phyloP scores from a whole-genome alignment of 2,329 filamentous ascomycete genomes.

The Nemania abortiva region DNA sequence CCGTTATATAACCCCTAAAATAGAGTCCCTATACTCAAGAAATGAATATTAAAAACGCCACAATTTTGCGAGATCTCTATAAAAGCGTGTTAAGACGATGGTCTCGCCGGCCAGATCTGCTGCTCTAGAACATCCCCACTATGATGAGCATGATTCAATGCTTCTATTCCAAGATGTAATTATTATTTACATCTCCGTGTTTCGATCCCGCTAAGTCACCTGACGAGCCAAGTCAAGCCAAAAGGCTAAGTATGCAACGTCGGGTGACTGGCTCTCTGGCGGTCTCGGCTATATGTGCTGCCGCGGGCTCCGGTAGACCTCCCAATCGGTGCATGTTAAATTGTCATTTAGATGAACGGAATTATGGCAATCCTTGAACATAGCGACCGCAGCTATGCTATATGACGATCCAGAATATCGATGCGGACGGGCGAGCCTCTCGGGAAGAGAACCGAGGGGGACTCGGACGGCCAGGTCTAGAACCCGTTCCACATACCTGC shows the following conservation, averaged over 20 bases:
- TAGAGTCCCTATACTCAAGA: not conserved
- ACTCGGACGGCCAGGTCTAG: slow-evolving; percentile 12
- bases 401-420: slow-evolving; percentile 18
- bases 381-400: slow-evolving; percentile 13
- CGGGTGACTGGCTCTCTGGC: slow-evolving; percentile 19
- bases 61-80: not conserved
- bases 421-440: slow-evolving; percentile 4
- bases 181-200: not conserved
- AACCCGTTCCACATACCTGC: slow-evolving; percentile 12
- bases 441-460: slow-evolving; percentile 1
- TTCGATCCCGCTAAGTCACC: not conserved
- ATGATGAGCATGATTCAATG: not conserved
- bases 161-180: slow-evolving; percentile 4
- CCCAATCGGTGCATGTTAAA: slow-evolving; percentile 24
- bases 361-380: slow-evolving; percentile 15
- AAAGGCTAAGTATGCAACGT: slow-evolving; percentile 25
- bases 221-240: not conserved
- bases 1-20: not conserved
- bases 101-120: not conserved
- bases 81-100: not conserved
- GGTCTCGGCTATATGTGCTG: slow-evolving; percentile 32
- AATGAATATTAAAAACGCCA: not conserved
- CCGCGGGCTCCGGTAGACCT: slow-evolving; percentile 20
- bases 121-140: slow-evolving; percentile 16
- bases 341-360: slow-evolving; percentile 30